Base-by-base conservation (phyloP, 441 rosid species). In the Pelargonium cotyledonis region DNA sequence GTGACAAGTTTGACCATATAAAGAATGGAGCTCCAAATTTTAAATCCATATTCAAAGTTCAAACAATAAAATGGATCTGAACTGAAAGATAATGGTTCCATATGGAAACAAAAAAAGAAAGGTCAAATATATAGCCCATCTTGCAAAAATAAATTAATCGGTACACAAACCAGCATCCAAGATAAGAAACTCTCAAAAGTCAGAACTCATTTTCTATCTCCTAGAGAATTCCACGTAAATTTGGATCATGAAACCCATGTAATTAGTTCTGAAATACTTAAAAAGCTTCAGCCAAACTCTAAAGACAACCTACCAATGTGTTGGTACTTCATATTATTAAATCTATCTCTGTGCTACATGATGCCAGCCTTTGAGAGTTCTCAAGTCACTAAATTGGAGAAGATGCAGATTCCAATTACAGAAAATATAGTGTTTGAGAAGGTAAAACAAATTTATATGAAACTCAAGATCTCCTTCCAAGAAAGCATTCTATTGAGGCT, bases 241-340 rank as follows among this genome's bases (percentile, higher is more conserved):
- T 68, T 65, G 80, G 82, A 83, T 68, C 71, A 78, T 65, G 73
- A 72, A 76, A n/a, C 73, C 74, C 82, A 76, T 78, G 53, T 78
- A 60, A 73, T 78, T 76, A 77, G 73, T 73, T 79, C 68, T 76
- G 79, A 78, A 78, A 41, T 71, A 69, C 68, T 73, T 78, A 70
- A 63, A 71, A 47, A 67, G 18, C n/a, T 75, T 73, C 78, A 53
- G 68, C 77, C 79, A 76, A 76, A 82, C 51, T 82, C 78, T 76
- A 65, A 66, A 81, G 73, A 71, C 73, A 70, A 71, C 86, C 49
- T 82, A 81, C 80, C 76, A 75, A 75, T 77, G 81, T 80, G 82
- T 79, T 79, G 87, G 78, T 80, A 73, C 79, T 77, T 80, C 78
- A 81, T 74, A 80, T 86, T 86, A 84, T 84, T 83, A 82, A 75